Conservation (phyloP, 2,329 filamentous ascomycete species). For the Aureobasidium sp. region DNA sequence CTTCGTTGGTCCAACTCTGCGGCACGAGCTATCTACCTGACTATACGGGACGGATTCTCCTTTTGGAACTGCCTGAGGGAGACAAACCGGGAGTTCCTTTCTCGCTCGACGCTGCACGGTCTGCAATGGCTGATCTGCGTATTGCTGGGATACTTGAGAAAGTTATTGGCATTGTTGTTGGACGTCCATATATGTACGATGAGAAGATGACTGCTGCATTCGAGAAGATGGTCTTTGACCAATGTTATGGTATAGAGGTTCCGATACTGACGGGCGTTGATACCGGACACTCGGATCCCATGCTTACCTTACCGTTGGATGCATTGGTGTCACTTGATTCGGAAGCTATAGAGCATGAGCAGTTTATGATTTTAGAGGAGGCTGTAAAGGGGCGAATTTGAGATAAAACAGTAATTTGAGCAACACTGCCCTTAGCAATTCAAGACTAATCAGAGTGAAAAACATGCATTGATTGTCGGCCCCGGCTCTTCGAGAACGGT, state of each 20-base stretch:
- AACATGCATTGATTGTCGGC: neutral
- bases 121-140: slow-evolving; percentile 4
- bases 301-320: slow-evolving; percentile 16
- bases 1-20: slow-evolving; percentile 10
- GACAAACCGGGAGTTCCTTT: neutral
- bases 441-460: too few relatives aligned
- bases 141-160: slow-evolving; percentile 6
- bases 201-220: slow-evolving; percentile 1
- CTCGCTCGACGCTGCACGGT: neutral
- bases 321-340: slow-evolving; percentile 2
- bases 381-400: neutral
- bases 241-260: neutral
- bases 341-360: neutral
- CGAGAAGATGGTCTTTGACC: slow-evolving; percentile 4
- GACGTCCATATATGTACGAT: slow-evolving; percentile 16
- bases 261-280: slow-evolving; percentile 14
- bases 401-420: neutral
- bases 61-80: slow-evolving; percentile 16
- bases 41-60: slow-evolving; percentile 4
- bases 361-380: neutral
- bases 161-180: slow-evolving; percentile 15
- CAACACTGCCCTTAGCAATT: neutral
- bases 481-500: too few relatives aligned
- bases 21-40: slow-evolving; percentile 9
- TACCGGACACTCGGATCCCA: slow-evolving; percentile 16